Base-by-base conservation (phyloP, 176 grass and related monocot species). In the Musa troglodytarum region DNA sequence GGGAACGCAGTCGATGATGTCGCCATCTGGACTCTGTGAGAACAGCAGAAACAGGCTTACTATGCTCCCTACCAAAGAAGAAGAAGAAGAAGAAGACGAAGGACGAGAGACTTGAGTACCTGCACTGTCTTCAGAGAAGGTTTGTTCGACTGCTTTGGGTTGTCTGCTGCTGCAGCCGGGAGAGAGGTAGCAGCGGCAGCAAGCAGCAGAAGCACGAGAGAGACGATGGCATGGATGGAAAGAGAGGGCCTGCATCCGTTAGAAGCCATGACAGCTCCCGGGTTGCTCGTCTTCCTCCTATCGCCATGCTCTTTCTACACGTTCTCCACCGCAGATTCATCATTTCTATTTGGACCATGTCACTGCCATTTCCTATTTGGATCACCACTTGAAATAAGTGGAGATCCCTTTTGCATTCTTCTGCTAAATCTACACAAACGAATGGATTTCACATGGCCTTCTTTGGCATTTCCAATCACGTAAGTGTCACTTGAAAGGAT, bases 1-100 rank as follows among this genome's bases (percentile, higher is more conserved):
- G 22, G 22, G 22, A 22, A 22, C 22, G 22, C 22, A 74, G 72
- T 74, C 72, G 23, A 74, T 74, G 15, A 74, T 13, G 17, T 74
- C 72, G 14, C 72, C 72, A 17, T 58, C 72, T 9, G 51, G 72
- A 74, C 72, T 74, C 72, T 74, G 72, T 8, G 71, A 78, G 11
- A 19, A 20, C 22, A n/a, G 20, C 8, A 71, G 15, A 13, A 61
- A 81, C 55, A 23, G 21, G 2, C 10, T 2, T 63, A 28, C 10
- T 11, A 9, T 59, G 15, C 43, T n/a, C 13, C 51, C 9, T 26
- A 23, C 29, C 49, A 78, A 1, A 56, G 1, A 24, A 23, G 43
- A 29, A 16, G 1, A 24, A 23, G 43, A 29, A 16, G 34, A 10
- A 19, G n/a, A 8, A 55, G 10, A 17, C 9, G 52, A 54, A 6